A percentile compares a stretch with the other conserved stretches of the same genome.
These are phyloP conservation scores for Vitis rotundifolia DNA, from an alignment of 164 flowering plant genomes.

Conservation along the genomic window DNA sequence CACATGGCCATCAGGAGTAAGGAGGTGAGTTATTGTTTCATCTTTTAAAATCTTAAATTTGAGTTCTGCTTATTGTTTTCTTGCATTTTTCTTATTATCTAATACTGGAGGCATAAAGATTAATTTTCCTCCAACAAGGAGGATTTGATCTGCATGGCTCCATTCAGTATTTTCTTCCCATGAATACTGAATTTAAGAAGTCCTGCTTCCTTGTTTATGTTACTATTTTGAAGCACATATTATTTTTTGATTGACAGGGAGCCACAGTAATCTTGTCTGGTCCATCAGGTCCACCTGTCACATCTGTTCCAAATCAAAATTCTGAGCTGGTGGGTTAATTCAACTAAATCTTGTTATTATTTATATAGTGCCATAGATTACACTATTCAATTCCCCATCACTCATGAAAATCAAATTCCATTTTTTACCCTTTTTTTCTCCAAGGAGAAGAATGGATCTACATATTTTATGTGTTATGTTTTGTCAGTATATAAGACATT, in stretches of 20 bases:
- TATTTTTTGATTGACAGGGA: constrained; percentile 63
- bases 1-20: constrained; percentile 99
- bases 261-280: constrained; percentile 91
- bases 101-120: too few relatives aligned
- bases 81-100: neutral
- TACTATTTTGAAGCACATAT: constrained; percentile 2
- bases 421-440: too few relatives aligned
- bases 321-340: constrained; percentile 78
- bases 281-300: constrained; percentile 92
- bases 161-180: neutral
- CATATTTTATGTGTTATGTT: too few relatives aligned
- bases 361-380: neutral
- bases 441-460: too few relatives aligned
- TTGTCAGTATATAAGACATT: too few relatives aligned
- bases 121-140: neutral
- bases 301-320: constrained; percentile 80
- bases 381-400: too few relatives aligned
- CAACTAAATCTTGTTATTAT: neutral
- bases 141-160: neutral
- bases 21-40: constrained; percentile 58
- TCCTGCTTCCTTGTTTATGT: constrained; percentile 1
- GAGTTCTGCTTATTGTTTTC: neutral
- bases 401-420: too few relatives aligned
- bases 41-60: neutral
- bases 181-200: neutral